Evolutionary conservation across 305 asterid genomes (phyloP).

Genomic region (Fraxinus velutina): DNA sequence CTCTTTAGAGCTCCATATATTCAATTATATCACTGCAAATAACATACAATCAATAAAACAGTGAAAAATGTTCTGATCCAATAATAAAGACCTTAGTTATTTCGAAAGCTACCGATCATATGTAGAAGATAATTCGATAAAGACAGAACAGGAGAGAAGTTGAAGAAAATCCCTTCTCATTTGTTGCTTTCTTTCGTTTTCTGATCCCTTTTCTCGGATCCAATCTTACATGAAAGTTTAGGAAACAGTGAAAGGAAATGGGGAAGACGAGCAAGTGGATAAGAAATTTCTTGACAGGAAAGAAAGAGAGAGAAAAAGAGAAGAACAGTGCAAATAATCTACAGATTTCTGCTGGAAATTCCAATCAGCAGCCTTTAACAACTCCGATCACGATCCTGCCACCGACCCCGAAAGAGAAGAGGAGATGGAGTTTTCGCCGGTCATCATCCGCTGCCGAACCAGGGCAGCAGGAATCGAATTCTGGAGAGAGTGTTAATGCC

Average conservation of each 20-base stretch:
- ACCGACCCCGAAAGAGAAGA: constrained; percentile 73
- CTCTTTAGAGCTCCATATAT: constrained; percentile 25
- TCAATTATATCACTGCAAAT: not conserved
- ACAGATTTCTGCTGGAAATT: constrained; percentile 14
- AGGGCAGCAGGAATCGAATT: constrained; percentile 34
- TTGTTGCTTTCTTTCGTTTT: constrained; percentile 29
- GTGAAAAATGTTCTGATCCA: constrained; percentile 21
- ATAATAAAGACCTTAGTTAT: constrained; percentile 29
- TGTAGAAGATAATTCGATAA: constrained; percentile 1
- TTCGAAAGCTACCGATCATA: constrained; percentile 36
- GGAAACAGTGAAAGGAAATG: constrained; percentile 51
- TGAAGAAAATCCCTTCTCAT: constrained; percentile 15
- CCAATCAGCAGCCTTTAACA: constrained; percentile 36
- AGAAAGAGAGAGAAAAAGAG: constrained; percentile 53
- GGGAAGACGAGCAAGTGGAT: constrained; percentile 90
- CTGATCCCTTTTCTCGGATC: not conserved
- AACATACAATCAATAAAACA: constrained; percentile 23
- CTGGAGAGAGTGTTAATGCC: constrained; percentile 19
- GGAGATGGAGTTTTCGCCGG: constrained; percentile 93
- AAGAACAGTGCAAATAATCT: constrained; percentile 17
- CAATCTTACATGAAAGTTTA: not conserved
- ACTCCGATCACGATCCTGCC: constrained; percentile 53
- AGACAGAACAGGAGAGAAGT: not conserved
- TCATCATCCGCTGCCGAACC: constrained; percentile 70
- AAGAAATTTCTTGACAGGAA: constrained; percentile 60